Evolutionary conservation across 345 rosid species (phyloP).

Genomic region (Acer saccharum): DNA sequence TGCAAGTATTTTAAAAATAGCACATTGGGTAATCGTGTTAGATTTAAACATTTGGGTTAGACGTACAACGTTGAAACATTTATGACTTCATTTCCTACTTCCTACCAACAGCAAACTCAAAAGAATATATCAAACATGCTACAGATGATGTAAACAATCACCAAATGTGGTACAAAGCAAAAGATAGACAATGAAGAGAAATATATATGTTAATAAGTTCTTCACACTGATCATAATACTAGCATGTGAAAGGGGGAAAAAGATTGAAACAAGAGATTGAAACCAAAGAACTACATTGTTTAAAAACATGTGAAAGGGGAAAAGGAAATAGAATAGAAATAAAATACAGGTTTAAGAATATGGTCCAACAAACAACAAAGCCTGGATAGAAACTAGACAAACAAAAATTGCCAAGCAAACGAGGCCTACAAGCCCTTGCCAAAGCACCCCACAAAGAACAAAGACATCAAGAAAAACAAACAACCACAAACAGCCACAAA

Average conservation of each 20-base stretch:
- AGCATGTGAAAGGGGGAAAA: background rate
- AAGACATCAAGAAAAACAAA: too few species aligned
- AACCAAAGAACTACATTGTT: slow-evolving; percentile 34
- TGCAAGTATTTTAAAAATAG: background rate
- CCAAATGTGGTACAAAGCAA: background rate
- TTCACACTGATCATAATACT: too few species aligned
- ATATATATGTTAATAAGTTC: too few species aligned
- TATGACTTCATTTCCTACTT: background rate
- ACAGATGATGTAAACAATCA: background rate
- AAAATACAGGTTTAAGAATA: slow-evolving; percentile 60
- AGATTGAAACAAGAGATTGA: slow-evolving; percentile 12
- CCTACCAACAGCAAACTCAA: background rate
- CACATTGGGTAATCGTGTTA: background rate
- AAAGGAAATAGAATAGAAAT: slow-evolving; percentile 25
- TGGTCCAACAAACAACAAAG: slow-evolving; percentile 23
- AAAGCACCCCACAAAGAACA: too few species aligned
- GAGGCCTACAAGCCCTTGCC: too few species aligned
- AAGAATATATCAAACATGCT: background rate
- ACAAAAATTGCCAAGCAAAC: too few species aligned
- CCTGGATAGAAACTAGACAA: too few species aligned
- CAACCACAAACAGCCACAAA: too few species aligned
- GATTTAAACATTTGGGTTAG: background rate
- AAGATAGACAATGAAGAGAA: background rate
- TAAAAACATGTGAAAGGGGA: slow-evolving; percentile 34
- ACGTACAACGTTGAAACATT: background rate